phyloP scores from a whole-genome alignment of 2,329 filamentous ascomycete genomes.

The Ophiostoma sp. region DNA sequence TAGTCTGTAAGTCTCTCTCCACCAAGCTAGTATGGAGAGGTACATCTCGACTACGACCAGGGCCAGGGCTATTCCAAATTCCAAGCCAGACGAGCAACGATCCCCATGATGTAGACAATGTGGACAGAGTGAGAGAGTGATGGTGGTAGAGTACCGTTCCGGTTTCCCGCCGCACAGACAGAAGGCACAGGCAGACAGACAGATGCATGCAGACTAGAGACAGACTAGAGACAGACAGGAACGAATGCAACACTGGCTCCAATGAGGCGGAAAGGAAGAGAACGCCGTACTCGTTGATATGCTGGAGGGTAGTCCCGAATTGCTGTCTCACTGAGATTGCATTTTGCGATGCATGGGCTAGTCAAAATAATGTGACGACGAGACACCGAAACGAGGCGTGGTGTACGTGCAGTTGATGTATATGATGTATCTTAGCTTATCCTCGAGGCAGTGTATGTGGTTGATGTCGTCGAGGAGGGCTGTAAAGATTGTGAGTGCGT shows the following conservation, averaged over 20 bases:
- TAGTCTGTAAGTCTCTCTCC: neutral
- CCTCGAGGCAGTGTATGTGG: too few species aligned
- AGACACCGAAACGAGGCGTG: too few species aligned
- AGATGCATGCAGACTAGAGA: neutral
- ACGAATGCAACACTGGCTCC: conserved; percentile 2
- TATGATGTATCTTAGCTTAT: too few species aligned
- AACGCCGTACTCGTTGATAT: neutral
- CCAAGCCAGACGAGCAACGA: neutral
- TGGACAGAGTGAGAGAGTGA: neutral
- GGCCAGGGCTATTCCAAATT: conserved; percentile 2
- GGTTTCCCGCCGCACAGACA: neutral
- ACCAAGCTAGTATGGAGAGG: neutral
- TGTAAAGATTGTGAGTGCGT: too few species aligned
- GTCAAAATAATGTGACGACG: neutral
- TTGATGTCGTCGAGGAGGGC: too few species aligned
- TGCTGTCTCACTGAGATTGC: conserved; percentile 3
- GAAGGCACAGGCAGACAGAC: neutral
- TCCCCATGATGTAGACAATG: neutral
- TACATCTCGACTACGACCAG: neutral
- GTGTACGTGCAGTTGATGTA: too few species aligned
- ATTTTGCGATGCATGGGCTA: neutral
- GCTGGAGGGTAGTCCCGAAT: conserved; percentile 2
- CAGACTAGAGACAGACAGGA: neutral
- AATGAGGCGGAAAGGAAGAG: neutral
- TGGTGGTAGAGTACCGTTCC: neutral